These are phyloP conservation scores for Fusarium nisikadoi DNA, from an alignment of 2,329 filamentous ascomycete genomes.

Conservation along the genomic window DNA sequence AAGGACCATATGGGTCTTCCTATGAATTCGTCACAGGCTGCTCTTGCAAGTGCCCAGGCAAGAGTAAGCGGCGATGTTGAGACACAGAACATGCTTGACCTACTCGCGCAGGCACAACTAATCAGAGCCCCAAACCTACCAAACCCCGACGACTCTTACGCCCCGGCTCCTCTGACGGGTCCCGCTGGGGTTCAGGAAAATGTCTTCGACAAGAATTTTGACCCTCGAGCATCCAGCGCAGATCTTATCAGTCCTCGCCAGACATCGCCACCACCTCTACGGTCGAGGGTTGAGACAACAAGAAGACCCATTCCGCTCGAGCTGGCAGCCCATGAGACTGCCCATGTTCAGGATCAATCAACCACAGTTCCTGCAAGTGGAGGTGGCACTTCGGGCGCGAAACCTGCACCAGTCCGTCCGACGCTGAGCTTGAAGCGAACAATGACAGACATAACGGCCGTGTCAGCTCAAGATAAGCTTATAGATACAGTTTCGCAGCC, in stretches of 20 bases:
- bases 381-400: constrained; percentile 62
- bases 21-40: constrained; percentile 71
- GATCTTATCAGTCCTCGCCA: constrained; percentile 55
- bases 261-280: constrained; percentile 47
- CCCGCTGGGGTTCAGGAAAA: constrained; percentile 81
- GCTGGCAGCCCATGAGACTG: constrained; percentile 32
- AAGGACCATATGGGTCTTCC: constrained; percentile 89
- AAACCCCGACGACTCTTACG: constrained; percentile 55
- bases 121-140: constrained; percentile 74
- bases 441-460: constrained; percentile 82
- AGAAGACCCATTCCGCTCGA: constrained; percentile 29
- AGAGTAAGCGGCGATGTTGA: constrained; percentile 85
- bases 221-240: constrained; percentile 63
- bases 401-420: constrained; percentile 67
- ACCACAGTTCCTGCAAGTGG: constrained; percentile 67
- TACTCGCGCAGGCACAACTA: constrained; percentile 83
- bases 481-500: constrained; percentile 88
- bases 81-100: constrained; percentile 88
- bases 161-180: constrained; percentile 76
- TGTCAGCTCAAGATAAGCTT: constrained; percentile 82
- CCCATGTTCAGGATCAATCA: constrained; percentile 58
- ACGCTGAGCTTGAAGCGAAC: constrained; percentile 79
- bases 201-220: constrained; percentile 86
- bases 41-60: constrained; percentile 84
- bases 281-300: constrained; percentile 30